phyloP scores from a whole-genome alignment of 306 rosid genomes.

The Acmispon strigosus region DNA sequence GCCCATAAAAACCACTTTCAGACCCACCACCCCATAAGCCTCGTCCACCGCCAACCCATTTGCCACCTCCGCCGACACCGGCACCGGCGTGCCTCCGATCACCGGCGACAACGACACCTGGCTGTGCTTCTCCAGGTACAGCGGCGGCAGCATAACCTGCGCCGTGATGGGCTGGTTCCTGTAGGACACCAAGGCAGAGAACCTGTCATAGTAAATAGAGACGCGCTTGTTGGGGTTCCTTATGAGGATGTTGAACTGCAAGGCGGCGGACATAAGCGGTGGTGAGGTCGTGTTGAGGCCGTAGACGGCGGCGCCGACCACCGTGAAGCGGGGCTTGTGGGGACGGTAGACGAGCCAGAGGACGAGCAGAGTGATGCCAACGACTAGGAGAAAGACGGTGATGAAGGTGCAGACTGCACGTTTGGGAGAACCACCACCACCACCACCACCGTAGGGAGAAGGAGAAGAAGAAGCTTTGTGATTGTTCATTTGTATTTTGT shows the following conservation, averaged over 20 bases:
- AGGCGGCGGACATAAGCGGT: conserved; percentile 43
- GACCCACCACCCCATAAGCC: conserved; percentile 55
- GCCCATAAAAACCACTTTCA: conserved; percentile 56
- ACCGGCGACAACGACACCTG: conserved; percentile 59
- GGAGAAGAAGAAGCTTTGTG: neutral
- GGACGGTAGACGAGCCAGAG: conserved; percentile 92
- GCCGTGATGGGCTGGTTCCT: conserved; percentile 63
- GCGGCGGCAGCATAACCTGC: conserved; percentile 55
- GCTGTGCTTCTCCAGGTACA: conserved; percentile 35
- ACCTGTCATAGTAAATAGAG: conserved; percentile 54
- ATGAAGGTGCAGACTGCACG: conserved; percentile 47
- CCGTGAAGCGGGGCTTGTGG: conserved; percentile 56
- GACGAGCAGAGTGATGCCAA: conserved; percentile 39
- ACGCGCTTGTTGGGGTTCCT: conserved; percentile 74
- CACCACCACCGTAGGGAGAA: neutral
- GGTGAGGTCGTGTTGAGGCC: conserved; percentile 51
- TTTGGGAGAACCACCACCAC: neutral
- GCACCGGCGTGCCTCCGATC: conserved; percentile 55
- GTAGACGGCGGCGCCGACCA: conserved; percentile 58
- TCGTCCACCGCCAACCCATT: conserved; percentile 53
- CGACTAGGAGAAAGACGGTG: conserved; percentile 49
- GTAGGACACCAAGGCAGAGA: conserved; percentile 53
- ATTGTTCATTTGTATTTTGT: neutral
- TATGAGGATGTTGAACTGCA: conserved; percentile 72
- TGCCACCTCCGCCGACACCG: conserved; percentile 55